A percentile compares a stretch with the other conserved stretches of the same genome.
These are phyloP conservation scores for Chloromonas sp. DNA, from an alignment of 163 green algal species.

Conservation along the genomic window DNA sequence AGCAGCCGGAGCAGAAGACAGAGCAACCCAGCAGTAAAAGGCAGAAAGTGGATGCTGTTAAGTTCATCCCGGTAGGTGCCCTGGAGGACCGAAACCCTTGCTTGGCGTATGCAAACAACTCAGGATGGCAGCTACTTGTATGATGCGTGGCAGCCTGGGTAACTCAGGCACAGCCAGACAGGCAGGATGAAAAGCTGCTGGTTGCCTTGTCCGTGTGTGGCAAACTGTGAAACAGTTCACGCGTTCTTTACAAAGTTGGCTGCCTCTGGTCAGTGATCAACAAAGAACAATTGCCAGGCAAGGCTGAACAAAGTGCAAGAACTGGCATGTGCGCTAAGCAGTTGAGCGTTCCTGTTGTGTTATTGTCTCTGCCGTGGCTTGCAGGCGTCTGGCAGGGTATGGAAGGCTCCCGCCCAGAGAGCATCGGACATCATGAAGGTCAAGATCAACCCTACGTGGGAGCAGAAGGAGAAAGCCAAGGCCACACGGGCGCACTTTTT, in stretches of 20 bases:
- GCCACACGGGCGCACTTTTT: constrained; percentile 40
- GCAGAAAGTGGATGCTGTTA: constrained; percentile 6
- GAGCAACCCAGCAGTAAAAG: constrained; percentile 5
- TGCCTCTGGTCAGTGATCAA: too few species aligned
- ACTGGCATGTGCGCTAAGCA: too few species aligned
- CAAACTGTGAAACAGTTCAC: too few species aligned
- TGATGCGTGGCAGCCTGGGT: neutral
- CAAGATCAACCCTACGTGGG: constrained; percentile 51
- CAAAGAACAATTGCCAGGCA: too few species aligned
- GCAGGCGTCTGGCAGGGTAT: constrained; percentile 42
- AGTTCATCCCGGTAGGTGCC: constrained; percentile 15
- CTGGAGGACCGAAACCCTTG: too few species aligned
- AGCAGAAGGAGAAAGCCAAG: constrained; percentile 70
- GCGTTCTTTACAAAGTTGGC: too few species aligned
- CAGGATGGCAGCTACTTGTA: neutral
- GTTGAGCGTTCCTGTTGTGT: neutral
- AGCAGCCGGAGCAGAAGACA: constrained; percentile 13
- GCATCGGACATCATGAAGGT: constrained; percentile 47
- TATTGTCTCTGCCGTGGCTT: neutral
- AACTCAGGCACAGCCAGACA: neutral
- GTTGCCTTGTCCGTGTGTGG: too few species aligned
- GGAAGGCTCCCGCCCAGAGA: constrained; percentile 41
- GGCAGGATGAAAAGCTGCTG: too few species aligned
- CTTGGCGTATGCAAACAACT: too few species aligned
- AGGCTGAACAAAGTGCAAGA: too few species aligned